Percentiles rank a stretch among this genome's conserved stretches.
Conservation (phyloP, 441 rosid genomes). For the Arabidopsis hybrid region DNA sequence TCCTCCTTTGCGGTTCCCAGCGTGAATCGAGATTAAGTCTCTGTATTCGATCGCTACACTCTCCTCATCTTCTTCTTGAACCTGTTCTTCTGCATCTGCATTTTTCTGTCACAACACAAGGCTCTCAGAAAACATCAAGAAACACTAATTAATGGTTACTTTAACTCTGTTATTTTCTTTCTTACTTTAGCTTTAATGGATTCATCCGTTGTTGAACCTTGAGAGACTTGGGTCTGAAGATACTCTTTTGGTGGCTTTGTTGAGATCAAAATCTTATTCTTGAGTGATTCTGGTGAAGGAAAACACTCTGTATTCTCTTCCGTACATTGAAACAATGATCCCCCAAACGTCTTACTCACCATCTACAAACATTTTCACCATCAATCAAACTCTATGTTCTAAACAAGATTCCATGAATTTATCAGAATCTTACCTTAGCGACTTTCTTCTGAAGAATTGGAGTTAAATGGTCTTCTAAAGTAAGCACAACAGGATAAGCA, state of each 20-base stretch:
- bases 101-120: slow-evolving; percentile 45
- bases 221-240: slow-evolving; percentile 50
- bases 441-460: slow-evolving; percentile 68
- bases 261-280: slow-evolving; percentile 69
- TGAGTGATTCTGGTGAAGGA: slow-evolving; percentile 76
- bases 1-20: slow-evolving; percentile 73
- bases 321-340: slow-evolving; percentile 49
- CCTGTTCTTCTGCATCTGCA: slow-evolving; percentile 47
- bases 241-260: slow-evolving; percentile 87
- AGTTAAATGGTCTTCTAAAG: slow-evolving; percentile 83
- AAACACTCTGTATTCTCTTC: slow-evolving; percentile 50
- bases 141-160: slow-evolving; percentile 1
- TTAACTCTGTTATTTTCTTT: slow-evolving; percentile 15
- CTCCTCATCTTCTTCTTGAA: slow-evolving; percentile 67
- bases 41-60: slow-evolving; percentile 53
- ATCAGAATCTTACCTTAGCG: slow-evolving; percentile 57
- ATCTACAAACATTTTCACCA: slow-evolving; percentile 49
- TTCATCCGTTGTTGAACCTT: slow-evolving; percentile 43
- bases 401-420: not conserved
- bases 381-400: slow-evolving; percentile 6
- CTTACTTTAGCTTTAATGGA: slow-evolving; percentile 39
- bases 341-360: slow-evolving; percentile 62
- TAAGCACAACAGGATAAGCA: slow-evolving; percentile 81
- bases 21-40: slow-evolving; percentile 79
- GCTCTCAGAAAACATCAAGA: slow-evolving; percentile 14